These are phyloP conservation scores for Trichoderma koningiopsis DNA, from an alignment of 2,329 filamentous ascomycete species.

Conservation along the genomic window DNA sequence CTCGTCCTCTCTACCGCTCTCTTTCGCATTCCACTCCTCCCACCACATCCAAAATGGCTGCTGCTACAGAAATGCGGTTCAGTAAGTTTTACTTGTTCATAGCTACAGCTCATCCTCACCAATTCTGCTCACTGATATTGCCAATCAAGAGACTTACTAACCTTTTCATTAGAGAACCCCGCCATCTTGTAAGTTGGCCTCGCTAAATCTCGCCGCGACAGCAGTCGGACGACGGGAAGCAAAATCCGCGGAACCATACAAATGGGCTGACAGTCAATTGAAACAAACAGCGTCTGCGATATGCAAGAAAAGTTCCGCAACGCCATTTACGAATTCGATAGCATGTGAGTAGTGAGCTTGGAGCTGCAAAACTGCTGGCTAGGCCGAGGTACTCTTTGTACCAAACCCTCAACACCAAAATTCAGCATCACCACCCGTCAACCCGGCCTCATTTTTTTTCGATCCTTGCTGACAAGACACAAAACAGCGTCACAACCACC, in stretches of 20 bases:
- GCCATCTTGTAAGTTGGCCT: slow-evolving; percentile 51
- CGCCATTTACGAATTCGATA: slow-evolving; percentile 82
- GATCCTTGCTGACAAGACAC: neutral
- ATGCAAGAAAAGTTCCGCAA: slow-evolving; percentile 89
- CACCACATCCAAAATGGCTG: slow-evolving; percentile 1
- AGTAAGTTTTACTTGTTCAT: slow-evolving; percentile 33
- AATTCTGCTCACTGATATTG: neutral
- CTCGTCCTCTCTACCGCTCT: neutral
- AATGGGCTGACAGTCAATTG: slow-evolving; percentile 4
- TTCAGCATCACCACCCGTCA: neutral
- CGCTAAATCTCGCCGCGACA: neutral
- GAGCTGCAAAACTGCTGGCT: neutral
- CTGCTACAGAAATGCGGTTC: slow-evolving; percentile 36
- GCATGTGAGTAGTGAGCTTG: slow-evolving; percentile 58
- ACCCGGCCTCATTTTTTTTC: neutral
- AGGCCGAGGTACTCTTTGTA: neutral
- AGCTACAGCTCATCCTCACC: too few species aligned
- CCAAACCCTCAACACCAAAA: neutral
- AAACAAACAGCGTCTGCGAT: slow-evolving; percentile 74
- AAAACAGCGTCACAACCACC: slow-evolving; percentile 59
- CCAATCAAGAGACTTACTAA: neutral
- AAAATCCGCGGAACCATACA: neutral
- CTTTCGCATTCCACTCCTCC: neutral
- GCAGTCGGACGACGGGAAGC: neutral
- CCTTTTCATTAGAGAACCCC: slow-evolving; percentile 45